Evolutionary conservation across 2,329 filamentous ascomycete species (phyloP).

Genomic region (Aspergillus brunneoviolaceus): DNA sequence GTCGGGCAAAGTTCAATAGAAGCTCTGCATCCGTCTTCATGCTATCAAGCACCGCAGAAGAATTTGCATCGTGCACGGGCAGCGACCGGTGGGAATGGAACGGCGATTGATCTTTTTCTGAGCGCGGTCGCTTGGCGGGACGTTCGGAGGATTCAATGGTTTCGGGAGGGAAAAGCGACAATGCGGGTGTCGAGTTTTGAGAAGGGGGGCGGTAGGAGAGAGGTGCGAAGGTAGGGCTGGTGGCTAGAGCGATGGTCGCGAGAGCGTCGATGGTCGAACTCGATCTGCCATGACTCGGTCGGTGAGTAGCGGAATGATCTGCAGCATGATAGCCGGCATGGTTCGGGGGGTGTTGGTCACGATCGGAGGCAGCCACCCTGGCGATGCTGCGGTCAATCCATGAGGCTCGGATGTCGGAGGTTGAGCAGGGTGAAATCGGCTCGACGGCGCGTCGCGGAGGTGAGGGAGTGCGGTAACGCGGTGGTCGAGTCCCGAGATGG

Average conservation of each 20-base stretch:
- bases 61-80: slow-evolving; percentile 30
- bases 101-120: slow-evolving; percentile 54
- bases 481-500: slow-evolving; percentile 38
- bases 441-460: slow-evolving; percentile 49
- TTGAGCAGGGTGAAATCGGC: slow-evolving; percentile 43
- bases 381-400: slow-evolving; percentile 31
- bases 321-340: slow-evolving; percentile 20
- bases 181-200: slow-evolving; percentile 24
- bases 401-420: slow-evolving; percentile 30
- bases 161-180: slow-evolving; percentile 32
- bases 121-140: slow-evolving; percentile 61
- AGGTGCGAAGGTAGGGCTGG: slow-evolving; percentile 45
- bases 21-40: slow-evolving; percentile 51
- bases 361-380: slow-evolving; percentile 26
- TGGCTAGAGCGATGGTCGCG: slow-evolving; percentile 52
- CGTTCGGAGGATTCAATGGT: slow-evolving; percentile 42
- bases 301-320: slow-evolving; percentile 27
- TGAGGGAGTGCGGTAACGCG: slow-evolving; percentile 48
- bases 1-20: slow-evolving; percentile 46
- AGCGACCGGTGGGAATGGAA: slow-evolving; percentile 30
- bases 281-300: slow-evolving; percentile 44
- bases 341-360: slow-evolving; percentile 22
- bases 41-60: slow-evolving; percentile 36
- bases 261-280: slow-evolving; percentile 51
- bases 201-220: slow-evolving; percentile 34